phyloP scores from a whole-genome alignment of 225 moss, liverwort and hornwort species.

The Pseudoscleropodium purum region DNA sequence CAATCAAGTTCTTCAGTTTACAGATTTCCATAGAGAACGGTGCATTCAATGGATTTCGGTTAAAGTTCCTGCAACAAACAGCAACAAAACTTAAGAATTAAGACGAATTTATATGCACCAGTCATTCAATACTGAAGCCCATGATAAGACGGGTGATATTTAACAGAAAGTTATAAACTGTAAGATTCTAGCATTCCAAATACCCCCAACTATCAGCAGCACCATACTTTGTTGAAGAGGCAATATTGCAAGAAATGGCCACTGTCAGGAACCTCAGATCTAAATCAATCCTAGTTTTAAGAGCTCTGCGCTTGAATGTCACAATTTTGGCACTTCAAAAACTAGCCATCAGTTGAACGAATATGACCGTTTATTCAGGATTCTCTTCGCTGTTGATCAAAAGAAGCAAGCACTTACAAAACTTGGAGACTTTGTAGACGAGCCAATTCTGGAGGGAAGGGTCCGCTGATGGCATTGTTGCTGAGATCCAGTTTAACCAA shows the following conservation, averaged over 20 bases:
- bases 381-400: background rate
- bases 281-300: background rate
- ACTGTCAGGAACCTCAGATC: background rate
- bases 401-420: slow-evolving; percentile 10
- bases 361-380: background rate
- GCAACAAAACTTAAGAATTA: background rate
- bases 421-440: slow-evolving; percentile 21
- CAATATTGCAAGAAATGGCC: background rate
- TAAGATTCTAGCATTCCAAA: background rate
- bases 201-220: background rate
- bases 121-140: background rate
- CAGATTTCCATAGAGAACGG: slow-evolving; percentile 26
- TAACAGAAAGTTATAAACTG: background rate
- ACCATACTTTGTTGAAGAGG: background rate
- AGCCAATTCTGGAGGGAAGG: slow-evolving; percentile 27
- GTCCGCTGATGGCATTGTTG: slow-evolving; percentile 25
- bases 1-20: slow-evolving; percentile 24
- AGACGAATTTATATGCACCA: background rate
- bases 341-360: background rate
- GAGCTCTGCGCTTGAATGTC: background rate
- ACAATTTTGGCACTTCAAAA: background rate
- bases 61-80: slow-evolving; percentile 15
- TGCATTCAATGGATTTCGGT: slow-evolving; percentile 24
- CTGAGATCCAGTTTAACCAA: slow-evolving; percentile 27
- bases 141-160: background rate